phyloP scores from a whole-genome alignment of 257 asterid species.

The Orobanche coerulescens region DNA sequence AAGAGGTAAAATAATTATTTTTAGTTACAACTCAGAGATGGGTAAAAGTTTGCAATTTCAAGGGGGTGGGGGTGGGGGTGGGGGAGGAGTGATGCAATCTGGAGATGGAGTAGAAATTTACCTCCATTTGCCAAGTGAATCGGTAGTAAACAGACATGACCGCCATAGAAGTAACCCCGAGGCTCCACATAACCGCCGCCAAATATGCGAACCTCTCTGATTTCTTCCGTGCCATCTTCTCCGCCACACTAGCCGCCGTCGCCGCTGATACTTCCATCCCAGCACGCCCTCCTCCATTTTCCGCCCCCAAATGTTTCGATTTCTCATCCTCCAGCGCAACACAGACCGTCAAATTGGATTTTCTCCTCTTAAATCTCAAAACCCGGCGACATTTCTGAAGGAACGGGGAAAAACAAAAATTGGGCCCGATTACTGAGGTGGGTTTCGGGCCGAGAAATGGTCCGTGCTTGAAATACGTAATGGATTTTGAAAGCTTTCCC shows the following conservation, averaged over 20 bases:
- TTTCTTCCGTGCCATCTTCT: constrained; percentile 63
- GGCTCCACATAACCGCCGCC: constrained; percentile 95
- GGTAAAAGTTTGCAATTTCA: too few relatives aligned
- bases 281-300: constrained; percentile 24
- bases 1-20: too few relatives aligned
- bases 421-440: constrained; percentile 4
- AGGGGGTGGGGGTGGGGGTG: too few relatives aligned
- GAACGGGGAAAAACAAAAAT: constrained; percentile 14
- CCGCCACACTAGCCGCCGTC: constrained; percentile 37
- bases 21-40: too few relatives aligned
- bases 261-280: constrained; percentile 26
- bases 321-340: constrained; percentile 52
- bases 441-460: constrained; percentile 33
- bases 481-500: too few relatives aligned
- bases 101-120: neutral
- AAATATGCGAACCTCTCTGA: constrained; percentile 82
- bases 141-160: constrained; percentile 72
- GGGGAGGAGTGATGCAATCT: neutral
- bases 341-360: constrained; percentile 37
- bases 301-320: constrained; percentile 13
- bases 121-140: constrained; percentile 98
- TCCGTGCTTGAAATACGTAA: constrained; percentile 23
- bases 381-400: constrained; percentile 19
- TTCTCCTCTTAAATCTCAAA: constrained; percentile 24
- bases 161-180: constrained; percentile 83